These are phyloP conservation scores for Aspergillus kassunensis DNA, from an alignment of 495 filamentous ascomycete genomes.

Conservation along the genomic window DNA sequence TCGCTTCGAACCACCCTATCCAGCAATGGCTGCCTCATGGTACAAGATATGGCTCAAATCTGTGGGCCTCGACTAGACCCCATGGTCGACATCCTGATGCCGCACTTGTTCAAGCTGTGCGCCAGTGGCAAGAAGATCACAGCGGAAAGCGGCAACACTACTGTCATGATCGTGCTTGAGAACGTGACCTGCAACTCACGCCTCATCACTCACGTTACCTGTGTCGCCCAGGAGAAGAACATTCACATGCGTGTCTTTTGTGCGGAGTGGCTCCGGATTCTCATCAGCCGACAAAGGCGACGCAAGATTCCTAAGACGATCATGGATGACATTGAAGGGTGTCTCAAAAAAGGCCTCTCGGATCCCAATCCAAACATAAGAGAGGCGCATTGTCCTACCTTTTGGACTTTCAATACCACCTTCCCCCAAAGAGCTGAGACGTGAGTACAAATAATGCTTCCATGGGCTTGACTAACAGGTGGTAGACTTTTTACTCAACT, in stretches of 20 bases:
- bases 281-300: conserved; percentile 72
- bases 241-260: conserved; percentile 74
- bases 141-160: conserved; percentile 70
- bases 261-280: conserved; percentile 75
- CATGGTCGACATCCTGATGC: conserved; percentile 86
- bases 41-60: conserved; percentile 78
- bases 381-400: conserved; percentile 76
- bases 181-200: conserved; percentile 73
- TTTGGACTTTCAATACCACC: conserved; percentile 71
- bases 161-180: conserved; percentile 70
- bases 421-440: conserved; percentile 76
- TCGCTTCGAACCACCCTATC: conserved; percentile 88
- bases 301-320: conserved; percentile 80
- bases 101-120: conserved; percentile 83
- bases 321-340: conserved; percentile 78
- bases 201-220: conserved; percentile 76
- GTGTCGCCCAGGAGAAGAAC: conserved; percentile 87
- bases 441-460: conserved; percentile 41
- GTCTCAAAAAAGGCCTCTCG: conserved; percentile 75
- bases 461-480: conserved; percentile 22
- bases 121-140: conserved; percentile 86
- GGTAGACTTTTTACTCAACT: conserved; percentile 69
- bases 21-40: conserved; percentile 74
- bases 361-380: conserved; percentile 87
- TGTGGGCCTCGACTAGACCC: conserved; percentile 76